Evolutionary conservation across 2,329 filamentous ascomycete genomes (phyloP).

Genomic region (Sclerotinia subarctica): DNA sequence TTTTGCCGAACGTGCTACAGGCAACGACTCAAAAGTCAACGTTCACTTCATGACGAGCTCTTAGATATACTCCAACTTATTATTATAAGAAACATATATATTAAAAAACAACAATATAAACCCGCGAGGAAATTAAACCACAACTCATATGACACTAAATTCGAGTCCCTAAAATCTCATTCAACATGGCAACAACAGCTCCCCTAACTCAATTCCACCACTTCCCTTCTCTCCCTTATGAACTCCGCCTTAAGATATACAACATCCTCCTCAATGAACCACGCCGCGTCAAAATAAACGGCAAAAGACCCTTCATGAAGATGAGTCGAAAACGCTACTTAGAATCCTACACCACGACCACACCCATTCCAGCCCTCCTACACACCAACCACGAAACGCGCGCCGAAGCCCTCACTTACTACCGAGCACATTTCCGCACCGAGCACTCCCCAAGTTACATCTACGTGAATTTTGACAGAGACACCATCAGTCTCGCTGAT

Average conservation of each 20-base stretch:
- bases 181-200: not conserved
- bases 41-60: not conserved
- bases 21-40: not conserved
- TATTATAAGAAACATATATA: not conserved
- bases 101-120: not conserved
- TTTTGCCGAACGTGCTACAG: no score
- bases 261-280: constrained; percentile 22
- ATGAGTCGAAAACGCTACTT: constrained; percentile 19
- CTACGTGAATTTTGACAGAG: constrained; percentile 28
- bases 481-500: constrained; percentile 29
- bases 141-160: not conserved
- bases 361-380: constrained; percentile 33
- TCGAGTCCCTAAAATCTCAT: not conserved
- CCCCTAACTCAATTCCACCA: constrained; percentile 29
- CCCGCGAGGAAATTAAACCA: no score
- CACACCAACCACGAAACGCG: constrained; percentile 38
- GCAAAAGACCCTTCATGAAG: constrained; percentile 23
- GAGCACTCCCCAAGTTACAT: constrained; percentile 21
- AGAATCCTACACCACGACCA: constrained; percentile 26
- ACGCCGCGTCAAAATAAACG: constrained; percentile 27
- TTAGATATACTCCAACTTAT: not conserved
- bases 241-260: constrained; percentile 36
- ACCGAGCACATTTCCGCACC: constrained; percentile 25
- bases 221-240: constrained; percentile 33
- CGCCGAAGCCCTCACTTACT: constrained; percentile 28